Evolutionary conservation across 495 filamentous ascomycete genomes (phyloP).

Genomic region (Durotheca rogersii): DNA sequence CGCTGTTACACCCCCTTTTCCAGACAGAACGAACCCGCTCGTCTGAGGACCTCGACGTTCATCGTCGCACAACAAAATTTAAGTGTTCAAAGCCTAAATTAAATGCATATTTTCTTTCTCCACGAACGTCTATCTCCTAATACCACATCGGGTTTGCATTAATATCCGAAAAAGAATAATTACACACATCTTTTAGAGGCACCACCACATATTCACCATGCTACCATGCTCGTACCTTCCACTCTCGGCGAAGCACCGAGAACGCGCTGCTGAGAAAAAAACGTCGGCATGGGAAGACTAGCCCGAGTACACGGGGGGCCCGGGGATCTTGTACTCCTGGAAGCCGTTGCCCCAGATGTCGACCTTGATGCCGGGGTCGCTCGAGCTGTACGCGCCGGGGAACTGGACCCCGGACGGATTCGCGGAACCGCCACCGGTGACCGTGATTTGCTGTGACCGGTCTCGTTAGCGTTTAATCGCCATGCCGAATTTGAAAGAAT

Average conservation of each 20-base stretch:
- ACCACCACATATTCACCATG: neutral
- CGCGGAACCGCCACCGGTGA: conserved; percentile 40
- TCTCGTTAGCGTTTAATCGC: conserved; percentile 1
- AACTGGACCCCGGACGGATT: conserved; percentile 44
- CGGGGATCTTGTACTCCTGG: conserved; percentile 27
- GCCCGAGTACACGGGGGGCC: conserved; percentile 17
- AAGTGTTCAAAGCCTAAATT: too few species aligned
- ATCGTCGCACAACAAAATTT: too few species aligned
- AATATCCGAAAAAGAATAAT: neutral
- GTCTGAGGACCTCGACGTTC: too few species aligned
- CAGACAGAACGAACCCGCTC: too few species aligned
- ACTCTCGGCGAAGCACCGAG: neutral
- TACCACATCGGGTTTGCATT: neutral
- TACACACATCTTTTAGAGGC: neutral
- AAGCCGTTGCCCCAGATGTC: conserved; percentile 44
- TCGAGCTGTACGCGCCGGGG: conserved; percentile 52
- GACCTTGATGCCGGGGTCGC: conserved; percentile 54
- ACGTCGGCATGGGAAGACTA: neutral
- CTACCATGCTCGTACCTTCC: neutral
- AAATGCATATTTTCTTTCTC: too few species aligned
- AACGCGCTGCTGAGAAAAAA: neutral
- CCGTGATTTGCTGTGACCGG: conserved; percentile 43
- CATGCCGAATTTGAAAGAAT: neutral
- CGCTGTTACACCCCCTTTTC: too few species aligned
- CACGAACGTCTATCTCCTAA: too few species aligned